Evolutionary conservation across 75 land plant species (phyloP).

Genomic region (Picea glauca): DNA sequence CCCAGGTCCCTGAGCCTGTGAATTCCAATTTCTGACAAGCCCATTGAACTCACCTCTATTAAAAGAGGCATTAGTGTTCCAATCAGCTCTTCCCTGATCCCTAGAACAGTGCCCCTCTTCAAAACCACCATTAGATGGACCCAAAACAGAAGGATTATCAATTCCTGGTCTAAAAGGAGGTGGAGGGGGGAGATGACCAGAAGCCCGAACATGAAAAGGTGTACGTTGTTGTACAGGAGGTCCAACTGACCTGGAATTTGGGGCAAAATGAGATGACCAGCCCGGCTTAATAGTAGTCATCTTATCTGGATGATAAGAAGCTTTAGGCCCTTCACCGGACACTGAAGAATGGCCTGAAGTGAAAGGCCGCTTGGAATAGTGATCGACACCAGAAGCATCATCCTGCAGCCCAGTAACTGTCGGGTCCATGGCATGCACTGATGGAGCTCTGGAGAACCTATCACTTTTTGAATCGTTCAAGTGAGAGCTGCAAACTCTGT

Average conservation of each 20-base stretch:
- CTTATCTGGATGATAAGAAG: not conserved
- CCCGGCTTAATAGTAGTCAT: not conserved
- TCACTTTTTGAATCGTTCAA: conserved; percentile 3
- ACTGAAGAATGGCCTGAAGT: not conserved
- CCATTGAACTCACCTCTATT: not conserved
- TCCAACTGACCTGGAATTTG: conserved; percentile 4
- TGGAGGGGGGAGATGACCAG: conserved; percentile 8
- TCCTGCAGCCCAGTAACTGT: not conserved
- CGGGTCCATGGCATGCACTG: not conserved
- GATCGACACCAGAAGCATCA: conserved; percentile 7
- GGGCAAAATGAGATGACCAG: not conserved
- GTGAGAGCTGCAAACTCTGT: not conserved
- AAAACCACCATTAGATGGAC: not conserved
- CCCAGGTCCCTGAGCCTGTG: conserved; percentile 6
- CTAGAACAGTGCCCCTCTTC: conserved; percentile 4
- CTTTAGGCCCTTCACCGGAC: not conserved
- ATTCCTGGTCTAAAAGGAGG: conserved; percentile 10
- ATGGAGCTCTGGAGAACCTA: conserved; percentile 8
- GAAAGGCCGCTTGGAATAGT: not conserved
- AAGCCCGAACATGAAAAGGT: conserved; percentile 1
- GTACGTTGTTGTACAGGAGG: not conserved
- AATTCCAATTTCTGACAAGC: conserved; percentile 8
- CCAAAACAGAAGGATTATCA: conserved; percentile 10
- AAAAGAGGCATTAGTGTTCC: not conserved
- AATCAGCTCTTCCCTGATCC: conserved; percentile 13